Percentiles rank a stretch among this genome's conserved stretches.
These are phyloP conservation scores for Salvia sclarea DNA, from an alignment of 305 asterid species.

Conservation along the genomic window DNA sequence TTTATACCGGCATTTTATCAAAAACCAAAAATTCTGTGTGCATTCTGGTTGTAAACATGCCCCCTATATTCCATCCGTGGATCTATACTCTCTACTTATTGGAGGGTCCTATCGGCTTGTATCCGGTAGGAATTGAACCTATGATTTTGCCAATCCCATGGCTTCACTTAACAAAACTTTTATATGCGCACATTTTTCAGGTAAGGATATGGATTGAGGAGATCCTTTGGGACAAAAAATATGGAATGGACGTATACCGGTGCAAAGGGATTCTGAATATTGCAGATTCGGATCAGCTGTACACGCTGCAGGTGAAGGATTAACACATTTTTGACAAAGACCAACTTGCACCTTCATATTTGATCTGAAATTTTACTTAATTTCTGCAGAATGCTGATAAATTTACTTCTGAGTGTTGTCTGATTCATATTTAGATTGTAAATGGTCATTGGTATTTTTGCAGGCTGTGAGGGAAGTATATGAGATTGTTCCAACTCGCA, in stretches of 20 bases:
- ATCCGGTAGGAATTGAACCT: no score
- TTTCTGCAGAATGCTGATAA: neutral
- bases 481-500: conserved; percentile 83
- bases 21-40: neutral
- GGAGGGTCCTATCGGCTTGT: no score
- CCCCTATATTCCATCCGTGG: neutral
- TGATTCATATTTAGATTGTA: neutral
- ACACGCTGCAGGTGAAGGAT: conserved; percentile 74
- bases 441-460: conserved; percentile 24
- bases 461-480: conserved; percentile 96
- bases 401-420: neutral
- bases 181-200: conserved; percentile 38
- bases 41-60: neutral
- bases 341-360: neutral
- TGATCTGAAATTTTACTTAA: neutral
- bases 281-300: conserved; percentile 63
- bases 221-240: conserved; percentile 86
- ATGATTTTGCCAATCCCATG: no score
- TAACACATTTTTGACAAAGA: neutral
- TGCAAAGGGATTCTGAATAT: conserved; percentile 84
- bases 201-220: conserved; percentile 82
- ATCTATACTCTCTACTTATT: conserved; percentile 10
- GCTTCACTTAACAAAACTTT: neutral
- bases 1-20: no score
- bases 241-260: conserved; percentile 94